phyloP scores from a whole-genome alignment of 2,329 filamentous ascomycete genomes.

The Cladosporium phlei region DNA sequence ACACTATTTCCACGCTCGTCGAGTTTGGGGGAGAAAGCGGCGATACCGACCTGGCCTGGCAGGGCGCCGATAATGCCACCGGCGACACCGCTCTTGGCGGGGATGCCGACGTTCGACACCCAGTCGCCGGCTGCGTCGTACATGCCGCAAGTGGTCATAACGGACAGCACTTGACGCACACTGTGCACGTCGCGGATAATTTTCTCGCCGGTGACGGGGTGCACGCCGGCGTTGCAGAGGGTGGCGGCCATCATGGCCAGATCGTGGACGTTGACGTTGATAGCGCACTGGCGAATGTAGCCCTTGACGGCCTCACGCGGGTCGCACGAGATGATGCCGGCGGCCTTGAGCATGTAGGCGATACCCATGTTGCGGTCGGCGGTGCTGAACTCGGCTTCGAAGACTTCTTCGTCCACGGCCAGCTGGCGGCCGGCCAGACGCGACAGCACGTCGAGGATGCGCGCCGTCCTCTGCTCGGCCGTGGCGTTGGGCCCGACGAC shows the following conservation, averaged over 20 bases:
- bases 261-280: constrained; percentile 41
- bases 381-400: constrained; percentile 35
- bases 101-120: constrained; percentile 38
- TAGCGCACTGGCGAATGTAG: constrained; percentile 40
- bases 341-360: constrained; percentile 40
- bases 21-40: constrained; percentile 22
- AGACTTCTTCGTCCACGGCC: constrained; percentile 37
- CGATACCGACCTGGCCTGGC: constrained; percentile 22
- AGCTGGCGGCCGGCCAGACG: constrained; percentile 35
- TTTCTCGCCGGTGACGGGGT: constrained; percentile 31
- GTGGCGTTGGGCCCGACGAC: constrained; percentile 27
- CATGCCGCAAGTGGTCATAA: constrained; percentile 43
- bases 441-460: constrained; percentile 35
- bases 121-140: constrained; percentile 40
- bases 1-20: constrained; percentile 22
- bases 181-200: constrained; percentile 36
- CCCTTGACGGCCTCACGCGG: constrained; percentile 35
- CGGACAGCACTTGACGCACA: constrained; percentile 38
- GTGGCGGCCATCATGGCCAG: constrained; percentile 40
- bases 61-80: constrained; percentile 22
- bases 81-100: constrained; percentile 35
- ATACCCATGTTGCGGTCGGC: constrained; percentile 29
- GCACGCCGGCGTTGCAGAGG: constrained; percentile 36
- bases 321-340: constrained; percentile 36
- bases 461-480: constrained; percentile 33